Evolutionary conservation across 345 rosid genomes (phyloP).

Genomic region (Eutrema yunnanense): DNA sequence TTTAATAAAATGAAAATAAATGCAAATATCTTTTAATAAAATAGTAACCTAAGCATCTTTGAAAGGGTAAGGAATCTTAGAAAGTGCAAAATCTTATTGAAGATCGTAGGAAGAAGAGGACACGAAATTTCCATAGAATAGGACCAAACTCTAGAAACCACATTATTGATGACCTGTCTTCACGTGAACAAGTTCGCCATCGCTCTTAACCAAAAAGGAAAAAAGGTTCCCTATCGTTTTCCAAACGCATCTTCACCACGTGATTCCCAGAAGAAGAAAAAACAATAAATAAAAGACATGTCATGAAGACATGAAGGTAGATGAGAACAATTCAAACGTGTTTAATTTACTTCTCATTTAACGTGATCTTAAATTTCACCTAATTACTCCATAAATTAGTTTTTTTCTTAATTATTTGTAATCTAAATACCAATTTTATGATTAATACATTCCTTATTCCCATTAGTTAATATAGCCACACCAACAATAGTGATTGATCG

Average conservation of each 20-base stretch:
- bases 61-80: constrained; percentile 25
- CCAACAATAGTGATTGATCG: no score
- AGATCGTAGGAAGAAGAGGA: not conserved
- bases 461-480: not conserved
- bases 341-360: not conserved
- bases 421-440: not conserved
- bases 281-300: not conserved
- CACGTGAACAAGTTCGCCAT: constrained; percentile 24
- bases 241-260: constrained; percentile 2
- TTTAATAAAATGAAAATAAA: no score
- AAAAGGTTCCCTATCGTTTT: not conserved
- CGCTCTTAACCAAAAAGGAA: not conserved
- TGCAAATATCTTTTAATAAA: not conserved
- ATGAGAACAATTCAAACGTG: constrained; percentile 27
- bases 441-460: not conserved
- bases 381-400: not conserved
- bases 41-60: constrained; percentile 4
- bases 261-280: not conserved
- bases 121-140: not conserved
- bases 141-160: constrained; percentile 11
- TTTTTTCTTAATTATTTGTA: not conserved
- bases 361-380: not conserved
- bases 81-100: constrained; percentile 2
- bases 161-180: constrained; percentile 17
- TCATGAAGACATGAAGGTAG: constrained; percentile 14